Percentiles rank a stretch among this genome's conserved stretches.
These are phyloP conservation scores for Davidsoniella neocaledoniae DNA, from an alignment of 2,329 filamentous ascomycete species.

Conservation along the genomic window DNA sequence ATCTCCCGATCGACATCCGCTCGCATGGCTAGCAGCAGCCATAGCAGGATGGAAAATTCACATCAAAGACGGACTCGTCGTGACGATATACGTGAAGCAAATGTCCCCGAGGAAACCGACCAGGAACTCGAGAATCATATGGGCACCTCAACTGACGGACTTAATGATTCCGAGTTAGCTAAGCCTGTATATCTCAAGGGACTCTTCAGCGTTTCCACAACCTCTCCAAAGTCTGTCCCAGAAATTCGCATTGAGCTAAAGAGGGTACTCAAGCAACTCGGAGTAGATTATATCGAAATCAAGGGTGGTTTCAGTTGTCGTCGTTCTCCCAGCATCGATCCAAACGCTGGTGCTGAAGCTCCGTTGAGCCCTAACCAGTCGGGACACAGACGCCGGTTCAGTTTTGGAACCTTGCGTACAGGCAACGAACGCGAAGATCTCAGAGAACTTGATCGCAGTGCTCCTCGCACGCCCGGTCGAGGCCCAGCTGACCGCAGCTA, in stretches of 20 bases:
- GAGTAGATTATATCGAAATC: constrained; percentile 84
- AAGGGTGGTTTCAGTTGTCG: constrained; percentile 84
- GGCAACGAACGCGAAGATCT: constrained; percentile 55
- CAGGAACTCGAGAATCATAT: constrained; percentile 51
- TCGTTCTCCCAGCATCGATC: constrained; percentile 76
- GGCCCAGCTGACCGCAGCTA: constrained; percentile 50
- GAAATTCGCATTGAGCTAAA: constrained; percentile 84
- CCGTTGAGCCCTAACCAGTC: constrained; percentile 36
- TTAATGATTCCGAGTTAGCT: constrained; percentile 58
- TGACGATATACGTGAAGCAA: constrained; percentile 55
- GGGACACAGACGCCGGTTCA: constrained; percentile 61
- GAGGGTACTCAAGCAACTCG: constrained; percentile 69
- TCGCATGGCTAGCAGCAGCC: constrained; percentile 74
- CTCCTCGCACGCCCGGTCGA: constrained; percentile 24
- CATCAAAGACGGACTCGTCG: constrained; percentile 58
- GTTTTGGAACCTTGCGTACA: constrained; percentile 53
- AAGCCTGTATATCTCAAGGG: constrained; percentile 95
- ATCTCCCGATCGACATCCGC: constrained; percentile 45
- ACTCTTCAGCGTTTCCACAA: constrained; percentile 92
- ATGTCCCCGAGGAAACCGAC: constrained; percentile 78
- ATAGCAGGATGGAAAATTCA: constrained; percentile 80
- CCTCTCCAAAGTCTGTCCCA: constrained; percentile 73
- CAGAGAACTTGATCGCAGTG: constrained; percentile 35
- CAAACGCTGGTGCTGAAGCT: constrained; percentile 53
- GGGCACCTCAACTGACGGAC: constrained; percentile 37